Evolutionary conservation across 1,139 yeast genomes (phyloP), one percentile per base, ranked within the genome.

Genomic region (Diutina sp.): DNA sequence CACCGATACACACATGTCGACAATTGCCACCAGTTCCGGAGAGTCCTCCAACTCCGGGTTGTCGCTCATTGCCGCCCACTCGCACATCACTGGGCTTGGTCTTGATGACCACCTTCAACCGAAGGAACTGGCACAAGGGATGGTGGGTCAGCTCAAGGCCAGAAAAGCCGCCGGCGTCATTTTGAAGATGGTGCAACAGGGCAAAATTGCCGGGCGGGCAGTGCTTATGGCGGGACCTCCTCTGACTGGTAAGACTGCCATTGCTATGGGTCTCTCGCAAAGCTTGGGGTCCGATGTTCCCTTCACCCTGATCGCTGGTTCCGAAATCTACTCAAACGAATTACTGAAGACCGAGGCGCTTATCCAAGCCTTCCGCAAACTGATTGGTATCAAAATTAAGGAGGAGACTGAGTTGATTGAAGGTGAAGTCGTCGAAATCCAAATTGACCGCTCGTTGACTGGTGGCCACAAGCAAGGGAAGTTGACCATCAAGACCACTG

Each of bases 391-490:
- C 61, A 85, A 87, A 66, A 95, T 95, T 69, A 90, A 89, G 69
- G 99, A 95, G 71, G 98, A 93, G 69, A 91, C 97, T 6, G 99
- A 95, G 70, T 81, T 95, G 59, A 91, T 95, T 63, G 98, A 93
- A 71, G 99, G 99, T 67, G 99, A 95, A 72, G 99, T 95, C 55
- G 98, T 95, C 48, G 99, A 93, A 71, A 90, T 93, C 67, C 98
- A 91, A 73, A 91, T 95, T 63, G 99, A 93, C 71, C 83, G 98
- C 68, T 88, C 97, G 16, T 82, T 95, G 60, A 88, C 97, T 18
- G 98, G 98, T 46, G 99, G 99, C 58, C 97, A 90, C 72, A 93
- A 93, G 69, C 99, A 93, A 73, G 99, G 99, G 56, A 93, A 95
- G 69, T 79, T 95, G 66, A 95, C 99, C 30, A 91, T 95, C 67